Base-by-base conservation (phyloP, 768 basidiomycete genomes). In the Trametes cingulata region DNA sequence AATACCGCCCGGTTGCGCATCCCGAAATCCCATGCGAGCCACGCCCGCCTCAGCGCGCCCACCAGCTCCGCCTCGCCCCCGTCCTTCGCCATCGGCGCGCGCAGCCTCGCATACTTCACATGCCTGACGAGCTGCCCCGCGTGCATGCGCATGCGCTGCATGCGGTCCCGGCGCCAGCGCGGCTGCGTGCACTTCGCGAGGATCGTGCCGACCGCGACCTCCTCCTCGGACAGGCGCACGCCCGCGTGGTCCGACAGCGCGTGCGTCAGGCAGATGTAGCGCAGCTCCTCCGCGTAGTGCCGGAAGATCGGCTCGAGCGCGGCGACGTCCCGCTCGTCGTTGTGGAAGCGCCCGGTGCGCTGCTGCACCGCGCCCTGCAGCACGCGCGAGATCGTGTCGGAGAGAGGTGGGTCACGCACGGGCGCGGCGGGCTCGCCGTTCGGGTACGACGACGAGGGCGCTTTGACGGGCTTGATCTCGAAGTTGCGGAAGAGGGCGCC, bases 151-250 rank as follows among this genome's bases (percentile, higher is more conserved):
- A 91, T 88, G 17, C 84, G 78, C 56, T 85, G 77, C 55, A 80
- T 78, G 39, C 87, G 77, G 61, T 82, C 80, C 40, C 72, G 78
- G 61, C 87, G 77, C 78, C 81, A 86, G 37, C 84, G 73, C 61
- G 77, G 79, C 61, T 91, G 82, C 2, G 81, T 71, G 67, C 85
- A 88, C 61, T 85, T 84, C 1, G 83, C 86, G 45, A 90, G 73
- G 61, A 93, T 93, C 2, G 85, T 85, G 25, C 90, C 90, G 33
- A 85, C 71, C 3, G 90, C 85, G 27, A 91, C 77, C 67, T 93
- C 91, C 56, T 87, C 86, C 68, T 93, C 91, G 15, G 53, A 59
- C 51, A 93, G 77, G 37, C 78, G 78, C 6, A 91, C 86, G 29
- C 90, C 77, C 67, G 92, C 89, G 50, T 85, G 85, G 67, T 93